phyloP scores from a whole-genome alignment of 2,329 filamentous ascomycete species.

The Claviceps digitariae region DNA sequence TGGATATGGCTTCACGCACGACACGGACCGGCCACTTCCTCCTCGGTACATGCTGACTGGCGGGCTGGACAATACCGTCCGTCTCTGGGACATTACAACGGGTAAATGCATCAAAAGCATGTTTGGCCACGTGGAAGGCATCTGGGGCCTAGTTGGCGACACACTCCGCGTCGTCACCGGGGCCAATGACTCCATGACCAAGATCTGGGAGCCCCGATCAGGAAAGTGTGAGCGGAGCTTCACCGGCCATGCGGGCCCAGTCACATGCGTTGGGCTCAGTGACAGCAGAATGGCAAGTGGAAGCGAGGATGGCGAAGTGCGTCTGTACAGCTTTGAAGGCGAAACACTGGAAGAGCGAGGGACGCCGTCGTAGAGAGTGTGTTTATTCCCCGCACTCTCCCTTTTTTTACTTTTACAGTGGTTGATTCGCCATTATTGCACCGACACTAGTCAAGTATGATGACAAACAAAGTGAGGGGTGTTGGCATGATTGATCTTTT shows the following conservation, averaged over 20 bases:
- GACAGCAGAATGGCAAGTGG: conserved; percentile 84
- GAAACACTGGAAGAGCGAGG: conserved; percentile 35
- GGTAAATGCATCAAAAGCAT: conserved; percentile 80
- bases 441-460: too few relatives aligned
- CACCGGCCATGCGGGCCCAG: conserved; percentile 77
- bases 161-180: conserved; percentile 78
- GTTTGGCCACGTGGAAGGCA: conserved; percentile 91
- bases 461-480: too few relatives aligned
- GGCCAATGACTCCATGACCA: conserved; percentile 87
- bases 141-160: conserved; percentile 87
- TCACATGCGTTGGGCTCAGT: conserved; percentile 84
- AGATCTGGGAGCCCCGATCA: conserved; percentile 81
- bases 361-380: conserved; percentile 29
- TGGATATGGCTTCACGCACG: conserved; percentile 47
- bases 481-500: too few relatives aligned
- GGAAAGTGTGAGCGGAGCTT: conserved; percentile 89
- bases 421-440: too few relatives aligned
- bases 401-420: too few relatives aligned
- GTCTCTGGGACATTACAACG: conserved; percentile 78
- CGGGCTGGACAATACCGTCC: conserved; percentile 79
- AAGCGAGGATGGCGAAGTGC: conserved; percentile 83
- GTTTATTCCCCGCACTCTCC: neutral
- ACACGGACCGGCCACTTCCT: conserved; percentile 54
- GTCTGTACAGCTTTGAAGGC: conserved; percentile 64
- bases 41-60: conserved; percentile 88